Conservation (phyloP, 2,329 filamentous ascomycete species). For the Aspergillus novoparasiticus region DNA sequence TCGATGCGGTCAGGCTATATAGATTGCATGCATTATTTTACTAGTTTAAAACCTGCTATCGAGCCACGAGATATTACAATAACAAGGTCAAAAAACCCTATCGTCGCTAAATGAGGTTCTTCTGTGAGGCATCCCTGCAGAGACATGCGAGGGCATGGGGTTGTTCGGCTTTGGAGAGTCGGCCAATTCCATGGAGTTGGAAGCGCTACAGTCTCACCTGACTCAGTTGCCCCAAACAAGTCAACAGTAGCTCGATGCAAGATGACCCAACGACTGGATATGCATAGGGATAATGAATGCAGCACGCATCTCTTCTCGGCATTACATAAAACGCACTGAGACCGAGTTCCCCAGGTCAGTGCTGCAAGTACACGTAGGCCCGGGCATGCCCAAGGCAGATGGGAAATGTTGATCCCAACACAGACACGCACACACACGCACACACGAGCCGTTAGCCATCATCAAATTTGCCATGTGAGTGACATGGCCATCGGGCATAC, state of each 20-base stretch:
- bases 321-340: background rate
- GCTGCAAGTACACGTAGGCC: constrained; percentile 3
- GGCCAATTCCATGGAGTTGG: background rate
- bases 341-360: background rate
- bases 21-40: background rate
- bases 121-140: background rate
- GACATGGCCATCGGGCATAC: constrained; percentile 7
- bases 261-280: background rate
- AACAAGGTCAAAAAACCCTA: background rate
- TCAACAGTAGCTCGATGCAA: background rate
- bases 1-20: background rate
- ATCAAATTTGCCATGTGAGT: constrained; percentile 8
- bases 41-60: background rate
- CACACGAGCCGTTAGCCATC: constrained; percentile 3
- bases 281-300: background rate
- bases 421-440: background rate
- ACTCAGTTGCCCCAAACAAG: background rate
- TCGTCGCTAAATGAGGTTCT: background rate
- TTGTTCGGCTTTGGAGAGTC: background rate
- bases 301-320: background rate
- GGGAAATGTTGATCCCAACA: constrained; percentile 1
- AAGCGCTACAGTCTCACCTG: background rate
- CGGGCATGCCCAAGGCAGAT: background rate
- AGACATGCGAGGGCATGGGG: background rate
- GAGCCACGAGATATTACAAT: background rate